These are phyloP conservation scores for Albifimbria verrucaria DNA, from an alignment of 2,329 filamentous ascomycete species.

Conservation along the genomic window DNA sequence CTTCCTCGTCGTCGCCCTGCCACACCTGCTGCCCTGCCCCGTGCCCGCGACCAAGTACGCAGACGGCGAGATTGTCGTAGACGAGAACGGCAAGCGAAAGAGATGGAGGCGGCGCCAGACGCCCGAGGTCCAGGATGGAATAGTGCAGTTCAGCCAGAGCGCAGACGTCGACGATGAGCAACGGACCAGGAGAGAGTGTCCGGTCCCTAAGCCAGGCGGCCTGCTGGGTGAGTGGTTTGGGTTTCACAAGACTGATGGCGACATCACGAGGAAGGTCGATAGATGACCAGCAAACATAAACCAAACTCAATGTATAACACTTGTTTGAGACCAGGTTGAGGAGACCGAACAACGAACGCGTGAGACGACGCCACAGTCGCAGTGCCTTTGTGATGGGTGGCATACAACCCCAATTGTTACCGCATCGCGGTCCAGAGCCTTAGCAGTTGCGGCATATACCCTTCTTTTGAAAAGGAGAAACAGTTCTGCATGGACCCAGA, in stretches of 20 bases:
- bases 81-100: constrained; percentile 41
- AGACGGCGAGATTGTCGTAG: constrained; percentile 58
- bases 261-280: constrained; percentile 14
- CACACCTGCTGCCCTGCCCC: constrained; percentile 88
- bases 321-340: too few relatives aligned
- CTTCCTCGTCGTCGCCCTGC: constrained; percentile 88
- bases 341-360: too few relatives aligned
- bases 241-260: constrained; percentile 46
- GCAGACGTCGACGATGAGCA: constrained; percentile 29
- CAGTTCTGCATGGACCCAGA: too few relatives aligned
- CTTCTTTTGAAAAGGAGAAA: too few relatives aligned
- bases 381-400: too few relatives aligned
- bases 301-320: constrained; percentile 6
- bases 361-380: too few relatives aligned
- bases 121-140: constrained; percentile 39
- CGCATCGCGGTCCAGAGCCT: too few relatives aligned
- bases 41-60: constrained; percentile 72
- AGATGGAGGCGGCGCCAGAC: constrained; percentile 37
- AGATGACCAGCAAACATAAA: constrained; percentile 17
- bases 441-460: too few relatives aligned
- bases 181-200: constrained; percentile 67
- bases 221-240: constrained; percentile 73
- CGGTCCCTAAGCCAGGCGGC: constrained; percentile 85
- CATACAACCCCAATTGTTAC: too few relatives aligned
- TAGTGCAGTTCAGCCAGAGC: constrained; percentile 44